Base-by-base conservation (phyloP, 768 basidiomycete genomes). In the Phlegmacium glaucopus region DNA sequence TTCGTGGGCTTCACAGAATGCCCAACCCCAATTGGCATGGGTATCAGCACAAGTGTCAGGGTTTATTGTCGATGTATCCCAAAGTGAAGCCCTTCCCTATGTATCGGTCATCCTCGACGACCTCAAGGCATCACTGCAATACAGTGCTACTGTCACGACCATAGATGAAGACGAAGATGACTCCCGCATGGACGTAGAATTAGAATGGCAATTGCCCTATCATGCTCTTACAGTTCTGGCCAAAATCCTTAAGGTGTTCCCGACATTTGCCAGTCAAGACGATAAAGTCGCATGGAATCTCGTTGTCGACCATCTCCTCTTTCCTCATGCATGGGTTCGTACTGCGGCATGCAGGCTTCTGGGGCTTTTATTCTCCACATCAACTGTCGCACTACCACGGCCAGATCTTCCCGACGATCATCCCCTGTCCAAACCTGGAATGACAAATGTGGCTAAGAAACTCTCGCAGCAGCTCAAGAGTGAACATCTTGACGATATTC, bases 311-410 rank as follows among this genome's bases (percentile, higher is more conserved):
- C 83, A 88, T 56, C 78, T 97, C 3, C 72, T 87, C 2, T 97
- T 86, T 68, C 94, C 94, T 4, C 96, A 99, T 63, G 80, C 90
- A 4, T 97, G 94, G 95, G 93, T 96, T 0, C 85, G 94, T 35
- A 82, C 80, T 5, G 87, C 85, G 1, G 76, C 93, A 1, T 85
- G 85, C 49, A 77, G 90, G 46, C 72, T 93, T 10, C 62, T 96
- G 3, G 91, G 91, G 13, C 57, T 75, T 16, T 68, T 93, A 4
- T 93, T 88, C 61, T 64, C 76, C 5, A 72, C 77, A 3, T 61
- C 77, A 10, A 77, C 78, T 27, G 64, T 73, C 3, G 62, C 70
- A 4, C 53, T 66, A 4, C 76, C 79, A 0, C 52, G 55, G 4
- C 39, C 53, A 9, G 60, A 68, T 22, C 55, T 70, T 22, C 55